These are phyloP conservation scores for Suillus bovinus DNA, from an alignment of 768 basidiomycete species.

Conservation along the genomic window DNA sequence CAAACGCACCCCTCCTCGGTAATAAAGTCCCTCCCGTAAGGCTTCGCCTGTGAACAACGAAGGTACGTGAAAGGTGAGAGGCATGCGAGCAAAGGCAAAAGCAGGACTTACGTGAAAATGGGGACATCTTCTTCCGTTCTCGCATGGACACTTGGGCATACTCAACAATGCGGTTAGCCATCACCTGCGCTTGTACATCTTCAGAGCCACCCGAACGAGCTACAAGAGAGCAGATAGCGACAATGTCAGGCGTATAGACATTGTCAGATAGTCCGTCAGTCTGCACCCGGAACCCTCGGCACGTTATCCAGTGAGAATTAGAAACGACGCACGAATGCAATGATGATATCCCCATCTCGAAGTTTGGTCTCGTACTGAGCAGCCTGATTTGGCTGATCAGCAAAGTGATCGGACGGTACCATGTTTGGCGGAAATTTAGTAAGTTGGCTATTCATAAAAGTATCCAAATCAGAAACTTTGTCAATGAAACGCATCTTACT, in stretches of 20 bases:
- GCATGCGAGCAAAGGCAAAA: slow-evolving; percentile 5
- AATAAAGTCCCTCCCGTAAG: slow-evolving; percentile 61
- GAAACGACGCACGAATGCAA: slow-evolving; percentile 43
- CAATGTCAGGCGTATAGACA: slow-evolving; percentile 67
- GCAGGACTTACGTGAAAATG: slow-evolving; percentile 64
- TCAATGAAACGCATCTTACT: slow-evolving; percentile 22
- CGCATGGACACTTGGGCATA: slow-evolving; percentile 73
- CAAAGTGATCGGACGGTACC: slow-evolving; percentile 14
- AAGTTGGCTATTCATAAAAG: slow-evolving; percentile 26
- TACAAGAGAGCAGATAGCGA: slow-evolving; percentile 67
- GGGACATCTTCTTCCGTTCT: slow-evolving; percentile 62
- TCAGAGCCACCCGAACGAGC: slow-evolving; percentile 58
- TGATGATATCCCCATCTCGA: slow-evolving; percentile 53
- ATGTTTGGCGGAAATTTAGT: slow-evolving; percentile 34
- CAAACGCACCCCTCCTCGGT: slow-evolving; percentile 69
- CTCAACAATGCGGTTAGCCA: slow-evolving; percentile 73
- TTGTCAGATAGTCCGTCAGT: slow-evolving; percentile 59
- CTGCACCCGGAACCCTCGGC: slow-evolving; percentile 28
- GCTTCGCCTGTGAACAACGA: slow-evolving; percentile 50
- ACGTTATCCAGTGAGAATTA: neutral
- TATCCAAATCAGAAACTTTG: slow-evolving; percentile 1
- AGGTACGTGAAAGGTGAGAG: slow-evolving; percentile 11
- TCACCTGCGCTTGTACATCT: slow-evolving; percentile 60
- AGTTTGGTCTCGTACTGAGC: slow-evolving; percentile 46
- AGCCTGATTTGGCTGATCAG: slow-evolving; percentile 45